Conservation (phyloP, 495 filamentous ascomycete species). For the Aspergillus avenaceus region DNA sequence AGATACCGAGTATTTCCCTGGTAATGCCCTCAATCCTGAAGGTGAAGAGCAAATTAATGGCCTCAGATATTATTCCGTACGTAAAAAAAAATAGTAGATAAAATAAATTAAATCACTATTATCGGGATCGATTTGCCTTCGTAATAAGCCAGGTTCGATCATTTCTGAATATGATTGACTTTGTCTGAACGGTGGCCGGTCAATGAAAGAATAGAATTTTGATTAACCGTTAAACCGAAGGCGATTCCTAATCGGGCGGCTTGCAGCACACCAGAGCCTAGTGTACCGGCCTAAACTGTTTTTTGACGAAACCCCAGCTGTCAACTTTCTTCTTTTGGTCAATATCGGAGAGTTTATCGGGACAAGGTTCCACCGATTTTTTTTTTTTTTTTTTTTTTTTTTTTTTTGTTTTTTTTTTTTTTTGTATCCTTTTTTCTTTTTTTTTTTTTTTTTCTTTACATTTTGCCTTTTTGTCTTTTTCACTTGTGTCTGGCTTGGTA, state of each 20-base stretch:
- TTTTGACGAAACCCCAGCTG: conserved; percentile 23
- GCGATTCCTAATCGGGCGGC: conserved; percentile 9
- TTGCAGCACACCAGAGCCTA: conserved; percentile 14
- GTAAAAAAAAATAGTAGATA: too few relatives aligned
- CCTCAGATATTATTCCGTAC: too few relatives aligned
- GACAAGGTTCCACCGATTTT: conserved; percentile 21
- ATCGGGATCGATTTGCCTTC: too few relatives aligned
- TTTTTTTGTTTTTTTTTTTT: not conserved
- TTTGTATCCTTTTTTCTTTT: conserved; percentile 6
- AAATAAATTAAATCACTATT: too few relatives aligned
- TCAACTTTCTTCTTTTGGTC: conserved; percentile 28
- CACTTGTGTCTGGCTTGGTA: too few relatives aligned
- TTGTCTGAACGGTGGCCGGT: not conserved
- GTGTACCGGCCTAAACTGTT: conserved; percentile 9
- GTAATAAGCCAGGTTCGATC: too few relatives aligned
- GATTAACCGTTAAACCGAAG: not conserved
- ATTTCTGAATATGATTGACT: not conserved
- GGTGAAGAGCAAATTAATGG: too few relatives aligned
- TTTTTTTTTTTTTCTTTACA: not conserved
- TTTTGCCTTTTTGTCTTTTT: too few relatives aligned
- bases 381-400: conserved; percentile 3
- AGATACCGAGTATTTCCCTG: too few relatives aligned
- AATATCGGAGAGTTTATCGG: conserved; percentile 35
- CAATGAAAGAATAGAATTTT: not conserved
- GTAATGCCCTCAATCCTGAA: too few relatives aligned